Conservation (phyloP, 305 asterid genomes). For the Fraxinus xanthoxyloides region DNA sequence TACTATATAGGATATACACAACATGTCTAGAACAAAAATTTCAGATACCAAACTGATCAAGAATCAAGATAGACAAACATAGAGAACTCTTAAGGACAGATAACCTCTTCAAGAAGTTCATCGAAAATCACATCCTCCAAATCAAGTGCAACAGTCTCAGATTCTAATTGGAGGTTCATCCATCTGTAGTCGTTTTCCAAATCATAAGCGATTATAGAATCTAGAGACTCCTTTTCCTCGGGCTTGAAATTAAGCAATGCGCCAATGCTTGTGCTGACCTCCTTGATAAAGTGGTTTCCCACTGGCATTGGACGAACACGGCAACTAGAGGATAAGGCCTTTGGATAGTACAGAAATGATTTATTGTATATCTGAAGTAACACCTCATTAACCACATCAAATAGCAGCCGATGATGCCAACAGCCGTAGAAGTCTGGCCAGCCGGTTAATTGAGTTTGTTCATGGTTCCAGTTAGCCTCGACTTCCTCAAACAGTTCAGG, state of each 20-base stretch:
- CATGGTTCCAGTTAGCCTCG: conserved; percentile 61
- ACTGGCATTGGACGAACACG: conserved; percentile 42
- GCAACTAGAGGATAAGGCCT: conserved; percentile 54
- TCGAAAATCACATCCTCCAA: conserved; percentile 64
- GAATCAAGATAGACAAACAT: not conserved
- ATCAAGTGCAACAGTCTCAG: conserved; percentile 56
- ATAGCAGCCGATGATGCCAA: conserved; percentile 62
- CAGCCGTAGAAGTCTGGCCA: conserved; percentile 39
- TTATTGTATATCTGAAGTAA: conserved; percentile 42
- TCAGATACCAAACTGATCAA: not conserved
- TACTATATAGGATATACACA: not conserved
- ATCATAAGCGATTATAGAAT: conserved; percentile 42
- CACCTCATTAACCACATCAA: conserved; percentile 65
- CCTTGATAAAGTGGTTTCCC: conserved; percentile 43
- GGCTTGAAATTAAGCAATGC: conserved; percentile 32
- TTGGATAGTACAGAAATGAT: conserved; percentile 61
- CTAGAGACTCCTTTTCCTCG: conserved; percentile 37
- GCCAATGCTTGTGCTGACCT: conserved; percentile 34
- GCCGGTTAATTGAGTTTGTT: conserved; percentile 23
- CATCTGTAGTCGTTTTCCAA: conserved; percentile 52
- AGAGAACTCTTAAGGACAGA: conserved; percentile 24
- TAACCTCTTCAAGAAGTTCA: conserved; percentile 57
- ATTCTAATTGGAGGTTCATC: conserved; percentile 83
- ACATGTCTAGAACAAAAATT: not conserved
- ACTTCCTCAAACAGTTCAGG: conserved; percentile 53